Conservation (phyloP, 202 grass and related monocot species). For the Zizania palustris region DNA sequence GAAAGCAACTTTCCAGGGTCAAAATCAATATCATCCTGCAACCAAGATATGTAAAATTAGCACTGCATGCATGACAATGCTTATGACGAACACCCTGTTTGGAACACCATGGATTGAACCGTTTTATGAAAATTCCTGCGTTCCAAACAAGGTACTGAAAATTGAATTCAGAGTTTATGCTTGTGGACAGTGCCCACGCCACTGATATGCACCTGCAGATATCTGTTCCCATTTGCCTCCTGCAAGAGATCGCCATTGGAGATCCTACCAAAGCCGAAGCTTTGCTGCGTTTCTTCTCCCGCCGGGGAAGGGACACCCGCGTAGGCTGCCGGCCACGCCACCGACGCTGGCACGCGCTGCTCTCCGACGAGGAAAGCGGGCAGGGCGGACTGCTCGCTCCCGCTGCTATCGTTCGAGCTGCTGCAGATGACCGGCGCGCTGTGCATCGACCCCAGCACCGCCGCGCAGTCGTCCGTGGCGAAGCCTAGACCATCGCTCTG, state of each 20-base stretch:
- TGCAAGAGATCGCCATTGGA: conserved; percentile 14
- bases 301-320: conserved; percentile 22
- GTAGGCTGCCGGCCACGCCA: conserved; percentile 42
- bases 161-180: not conserved
- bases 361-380: conserved; percentile 45
- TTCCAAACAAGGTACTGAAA: too few relatives aligned
- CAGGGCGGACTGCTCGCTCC: conserved; percentile 46
- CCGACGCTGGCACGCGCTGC: conserved; percentile 20
- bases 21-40: conserved; percentile 35
- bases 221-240: conserved; percentile 38
- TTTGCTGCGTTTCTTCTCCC: conserved; percentile 36
- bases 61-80: not conserved
- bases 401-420: conserved; percentile 55
- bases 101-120: too few relatives aligned
- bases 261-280: conserved; percentile 39
- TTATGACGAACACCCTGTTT: too few relatives aligned
- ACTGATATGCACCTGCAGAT: conserved; percentile 35
- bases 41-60: not conserved
- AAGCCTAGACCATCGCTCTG: conserved; percentile 17
- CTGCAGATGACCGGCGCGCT: conserved; percentile 31
- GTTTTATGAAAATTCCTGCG: too few relatives aligned
- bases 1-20: conserved; percentile 41
- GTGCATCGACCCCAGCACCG: conserved; percentile 36
- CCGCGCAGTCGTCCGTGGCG: not conserved
- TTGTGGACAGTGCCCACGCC: not conserved